Conservation (phyloP, 2,329 filamentous ascomycete species). For the Magnaporthiopsis poae region DNA sequence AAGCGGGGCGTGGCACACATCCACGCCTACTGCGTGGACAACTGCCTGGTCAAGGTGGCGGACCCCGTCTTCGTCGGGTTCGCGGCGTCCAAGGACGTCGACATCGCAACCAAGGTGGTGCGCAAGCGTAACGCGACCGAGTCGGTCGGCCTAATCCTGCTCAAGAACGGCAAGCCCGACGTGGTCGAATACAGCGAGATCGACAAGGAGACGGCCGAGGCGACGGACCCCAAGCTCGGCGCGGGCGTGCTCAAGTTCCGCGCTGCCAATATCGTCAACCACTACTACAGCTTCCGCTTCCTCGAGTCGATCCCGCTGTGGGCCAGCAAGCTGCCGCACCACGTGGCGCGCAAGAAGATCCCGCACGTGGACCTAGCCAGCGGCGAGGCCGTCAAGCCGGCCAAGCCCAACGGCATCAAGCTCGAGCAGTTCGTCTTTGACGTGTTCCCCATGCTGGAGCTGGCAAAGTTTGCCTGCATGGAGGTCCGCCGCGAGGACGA, state of each 20-base stretch:
- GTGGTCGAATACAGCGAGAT: slow-evolving; percentile 99
- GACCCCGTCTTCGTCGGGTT: slow-evolving; percentile 95
- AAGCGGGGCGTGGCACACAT: slow-evolving; percentile 87
- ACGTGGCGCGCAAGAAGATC: slow-evolving; percentile 98
- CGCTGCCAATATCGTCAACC: slow-evolving; percentile 98
- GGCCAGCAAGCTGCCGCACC: slow-evolving; percentile 79
- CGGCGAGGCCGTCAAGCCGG: slow-evolving; percentile 75
- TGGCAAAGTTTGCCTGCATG: slow-evolving; percentile 87
- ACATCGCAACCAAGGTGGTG: slow-evolving; percentile 98
- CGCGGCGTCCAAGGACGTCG: slow-evolving; percentile 74
- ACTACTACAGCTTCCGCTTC: slow-evolving; percentile 96
- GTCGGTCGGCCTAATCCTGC: slow-evolving; percentile 85
- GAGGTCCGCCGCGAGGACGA: slow-evolving; percentile 96
- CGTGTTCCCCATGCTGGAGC: slow-evolving; percentile 79
- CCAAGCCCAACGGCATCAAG: slow-evolving; percentile 96
- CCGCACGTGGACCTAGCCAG: slow-evolving; percentile 67
- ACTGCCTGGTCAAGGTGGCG: slow-evolving; percentile 97
- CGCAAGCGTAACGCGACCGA: slow-evolving; percentile 95
- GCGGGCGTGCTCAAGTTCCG: slow-evolving; percentile 82
- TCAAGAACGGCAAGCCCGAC: slow-evolving; percentile 91
- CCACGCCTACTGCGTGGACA: slow-evolving; percentile 96
- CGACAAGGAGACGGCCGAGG: slow-evolving; percentile 76
- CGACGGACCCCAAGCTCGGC: slow-evolving; percentile 66
- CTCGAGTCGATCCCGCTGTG: slow-evolving; percentile 81
- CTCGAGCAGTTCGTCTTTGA: slow-evolving; percentile 99